Base-by-base conservation (phyloP, 2,329 filamentous ascomycete species). In the Colletotrichum australisinense region DNA sequence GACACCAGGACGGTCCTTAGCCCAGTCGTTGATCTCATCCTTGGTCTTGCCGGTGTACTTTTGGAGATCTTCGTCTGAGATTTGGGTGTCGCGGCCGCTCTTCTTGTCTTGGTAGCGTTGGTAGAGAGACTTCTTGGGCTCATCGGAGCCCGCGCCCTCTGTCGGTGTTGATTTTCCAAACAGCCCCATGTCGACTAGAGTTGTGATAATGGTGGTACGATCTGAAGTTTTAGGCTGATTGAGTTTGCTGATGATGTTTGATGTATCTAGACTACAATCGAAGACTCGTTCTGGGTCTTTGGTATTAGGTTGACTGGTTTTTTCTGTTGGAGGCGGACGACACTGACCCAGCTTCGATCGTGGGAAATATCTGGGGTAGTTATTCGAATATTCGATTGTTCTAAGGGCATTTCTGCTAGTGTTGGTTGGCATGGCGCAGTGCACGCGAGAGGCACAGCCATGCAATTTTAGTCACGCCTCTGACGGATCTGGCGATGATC, bases 21-120 rank as follows among this genome's bases (percentile, higher is more conserved):
- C 80, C 84, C 84, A 85, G 2, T 76, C 42, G 26, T 79, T 77
- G 64, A 86, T 77, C 76, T 81, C 74, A 0, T 62, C 76, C 16
- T 75, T 77, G 28, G 76, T 76, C 76, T 81, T 85, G 76, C 84
- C 84, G 42, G 83, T 85, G 79, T 84, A 84, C 73, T 84, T 84
- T 32, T 78, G 63, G 32, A 86, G 75, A 73, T 84, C 83, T 12
- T 83, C 82, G 70, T 85, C 83, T 74, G 79, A 82, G 58, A 83
- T 79, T 26, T 77, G 56, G n/a, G 52, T 72, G 55, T 71, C 32
- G 35, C 75, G 72, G 58, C 78, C 76, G 49, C 76, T 77, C 75
- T 83, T 83, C 55, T 78, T 77, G 58, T 80, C 79, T 63, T 81
- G 78, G 70, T 76, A 79, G 67, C 80, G 78, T 42, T 78, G 76